phyloP scores from a whole-genome alignment of 805 yeast genomes.

The Candida caryicola region DNA sequence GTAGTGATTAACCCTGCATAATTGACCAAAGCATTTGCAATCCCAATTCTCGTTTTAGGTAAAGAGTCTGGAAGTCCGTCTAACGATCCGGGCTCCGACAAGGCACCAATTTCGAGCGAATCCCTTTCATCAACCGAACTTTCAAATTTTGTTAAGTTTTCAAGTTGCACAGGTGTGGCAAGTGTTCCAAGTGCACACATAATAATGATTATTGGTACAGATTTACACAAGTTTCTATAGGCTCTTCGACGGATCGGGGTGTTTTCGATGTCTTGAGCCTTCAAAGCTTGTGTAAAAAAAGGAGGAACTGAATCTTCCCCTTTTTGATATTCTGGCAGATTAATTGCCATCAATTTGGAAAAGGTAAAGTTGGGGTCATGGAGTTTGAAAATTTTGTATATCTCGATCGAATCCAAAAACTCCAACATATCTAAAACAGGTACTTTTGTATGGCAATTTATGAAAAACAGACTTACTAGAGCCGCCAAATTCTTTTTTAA shows the following conservation, averaged over 20 bases:
- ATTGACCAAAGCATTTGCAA: conserved; percentile 21
- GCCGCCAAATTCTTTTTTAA: conserved; percentile 15
- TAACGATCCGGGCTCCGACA: conserved; percentile 9
- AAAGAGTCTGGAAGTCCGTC: conserved; percentile 6
- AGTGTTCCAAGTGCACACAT: conserved; percentile 34
- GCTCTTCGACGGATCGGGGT: conserved; percentile 17
- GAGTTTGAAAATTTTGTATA: conserved; percentile 20
- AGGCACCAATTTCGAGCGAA: conserved; percentile 19
- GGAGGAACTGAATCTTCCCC: conserved; percentile 11
- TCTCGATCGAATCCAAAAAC: conserved; percentile 29
- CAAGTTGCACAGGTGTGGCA: conserved; percentile 30
- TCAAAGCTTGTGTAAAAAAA: conserved; percentile 13
- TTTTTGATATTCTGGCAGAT: conserved; percentile 4
- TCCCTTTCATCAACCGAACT: conserved; percentile 28
- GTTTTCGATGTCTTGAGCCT: conserved; percentile 15
- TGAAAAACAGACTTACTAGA: conserved; percentile 27
- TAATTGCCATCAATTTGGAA: conserved; percentile 12
- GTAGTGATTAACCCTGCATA: conserved; percentile 20
- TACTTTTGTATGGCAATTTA: conserved; percentile 31
- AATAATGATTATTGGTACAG: conserved; percentile 24
- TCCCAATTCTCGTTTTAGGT: conserved; percentile 17
- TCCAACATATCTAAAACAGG: conserved; percentile 30
- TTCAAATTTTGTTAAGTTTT: conserved; percentile 28
- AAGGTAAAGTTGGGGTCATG: conserved; percentile 20
- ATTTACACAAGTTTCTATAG: conserved; percentile 18